These are phyloP conservation scores for Leishmania tropica DNA, from an alignment of 208 protist genomes.

Conservation along the genomic window DNA sequence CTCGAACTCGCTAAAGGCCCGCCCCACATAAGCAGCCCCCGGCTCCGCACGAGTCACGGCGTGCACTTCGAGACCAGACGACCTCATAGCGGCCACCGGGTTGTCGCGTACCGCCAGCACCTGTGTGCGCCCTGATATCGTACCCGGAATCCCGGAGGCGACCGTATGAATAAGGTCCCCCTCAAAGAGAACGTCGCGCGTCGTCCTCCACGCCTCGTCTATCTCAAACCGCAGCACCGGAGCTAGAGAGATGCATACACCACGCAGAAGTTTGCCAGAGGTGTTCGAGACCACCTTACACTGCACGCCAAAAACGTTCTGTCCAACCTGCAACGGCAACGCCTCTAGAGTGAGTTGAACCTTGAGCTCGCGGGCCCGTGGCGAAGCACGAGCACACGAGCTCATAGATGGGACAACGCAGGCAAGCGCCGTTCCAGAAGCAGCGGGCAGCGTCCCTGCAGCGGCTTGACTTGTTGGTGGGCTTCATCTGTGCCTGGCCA, in stretches of 20 bases:
- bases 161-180: neutral
- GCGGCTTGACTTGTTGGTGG: neutral
- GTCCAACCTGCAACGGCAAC: neutral
- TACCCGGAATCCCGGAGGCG: neutral
- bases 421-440: neutral
- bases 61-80: no score
- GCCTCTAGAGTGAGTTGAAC: neutral
- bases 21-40: no score
- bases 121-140: neutral
- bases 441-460: neutral
- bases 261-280: neutral
- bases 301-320: neutral
- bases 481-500: neutral
- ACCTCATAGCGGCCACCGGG: no score
- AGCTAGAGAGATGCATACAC: neutral
- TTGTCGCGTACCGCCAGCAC: neutral
- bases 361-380: neutral
- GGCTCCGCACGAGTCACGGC: no score
- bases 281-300: neutral
- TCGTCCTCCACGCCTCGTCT: neutral
- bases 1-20: no score
- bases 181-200: neutral
- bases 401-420: neutral
- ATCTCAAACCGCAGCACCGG: neutral
- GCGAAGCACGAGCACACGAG: neutral